These are phyloP conservation scores for Dissophora ornata DNA, from an alignment of 192 early-diverging fungal genomes.

Conservation along the genomic window DNA sequence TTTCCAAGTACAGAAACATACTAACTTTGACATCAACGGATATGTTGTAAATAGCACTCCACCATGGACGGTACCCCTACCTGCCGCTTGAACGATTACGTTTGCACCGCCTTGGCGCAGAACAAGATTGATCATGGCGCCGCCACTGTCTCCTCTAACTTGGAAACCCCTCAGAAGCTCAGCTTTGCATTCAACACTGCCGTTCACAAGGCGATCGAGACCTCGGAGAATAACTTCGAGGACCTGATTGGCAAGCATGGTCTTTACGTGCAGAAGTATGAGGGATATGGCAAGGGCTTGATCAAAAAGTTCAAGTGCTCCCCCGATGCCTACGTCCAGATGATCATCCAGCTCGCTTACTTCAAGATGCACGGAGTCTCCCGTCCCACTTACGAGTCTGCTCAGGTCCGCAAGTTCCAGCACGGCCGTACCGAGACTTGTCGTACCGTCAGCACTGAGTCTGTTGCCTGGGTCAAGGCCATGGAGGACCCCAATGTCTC, in stretches of 20 bases:
- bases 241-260: slow-evolving; percentile 82
- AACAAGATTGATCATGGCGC: slow-evolving; percentile 83
- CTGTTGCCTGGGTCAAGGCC: slow-evolving; percentile 83
- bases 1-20: no score
- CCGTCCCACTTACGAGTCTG: slow-evolving; percentile 92
- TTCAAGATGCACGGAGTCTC: slow-evolving; percentile 86
- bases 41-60: slow-evolving; percentile 67
- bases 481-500: slow-evolving; percentile 77
- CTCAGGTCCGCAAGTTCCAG: slow-evolving; percentile 90
- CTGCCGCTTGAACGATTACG: slow-evolving; percentile 87
- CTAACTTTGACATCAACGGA: no score
- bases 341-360: slow-evolving; percentile 98
- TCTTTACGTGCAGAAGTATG: slow-evolving; percentile 83
- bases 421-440: slow-evolving; percentile 96
- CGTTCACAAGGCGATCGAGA: slow-evolving; percentile 70
- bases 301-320: slow-evolving; percentile 89
- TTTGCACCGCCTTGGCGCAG: slow-evolving; percentile 66
- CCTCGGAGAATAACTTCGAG: slow-evolving; percentile 85
- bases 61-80: slow-evolving; percentile 97
- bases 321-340: slow-evolving; percentile 85
- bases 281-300: slow-evolving; percentile 92
- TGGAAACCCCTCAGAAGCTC: slow-evolving; percentile 77
- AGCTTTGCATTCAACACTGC: slow-evolving; percentile 74
- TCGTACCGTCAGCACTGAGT: slow-evolving; percentile 82
- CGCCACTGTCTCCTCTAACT: slow-evolving; percentile 60